Percentiles rank a stretch among this genome's conserved stretches.
phyloP scores from a whole-genome alignment of 2,329 filamentous ascomycete genomes.

The Trichothecium roseum region DNA sequence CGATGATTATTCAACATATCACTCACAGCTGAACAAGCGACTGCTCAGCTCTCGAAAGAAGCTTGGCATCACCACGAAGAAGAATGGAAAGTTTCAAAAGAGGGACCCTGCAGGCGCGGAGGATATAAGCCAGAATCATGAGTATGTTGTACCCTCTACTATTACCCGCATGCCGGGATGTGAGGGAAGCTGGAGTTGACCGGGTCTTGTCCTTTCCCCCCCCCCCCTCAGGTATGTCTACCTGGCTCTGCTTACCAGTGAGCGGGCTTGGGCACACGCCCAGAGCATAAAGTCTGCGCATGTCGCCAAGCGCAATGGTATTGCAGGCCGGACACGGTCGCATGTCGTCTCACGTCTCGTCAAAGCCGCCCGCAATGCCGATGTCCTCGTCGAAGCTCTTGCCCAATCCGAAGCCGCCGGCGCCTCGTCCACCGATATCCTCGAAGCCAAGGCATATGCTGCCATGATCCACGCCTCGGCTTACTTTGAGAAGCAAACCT shows the following conservation, averaged over 20 bases:
- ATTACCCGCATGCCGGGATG: neutral
- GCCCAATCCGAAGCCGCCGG: constrained; percentile 51
- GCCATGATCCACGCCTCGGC: constrained; percentile 66
- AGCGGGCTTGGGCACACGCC: constrained; percentile 89
- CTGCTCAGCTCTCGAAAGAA: constrained; percentile 77
- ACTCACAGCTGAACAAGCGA: constrained; percentile 66
- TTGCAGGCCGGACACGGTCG: constrained; percentile 67
- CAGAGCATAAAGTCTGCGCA: constrained; percentile 88
- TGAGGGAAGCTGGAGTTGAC: too few species aligned
- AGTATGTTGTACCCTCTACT: constrained; percentile 45
- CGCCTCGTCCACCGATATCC: constrained; percentile 58
- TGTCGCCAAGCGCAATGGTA: constrained; percentile 67
- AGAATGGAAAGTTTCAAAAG: constrained; percentile 73
- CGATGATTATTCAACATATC: constrained; percentile 82
- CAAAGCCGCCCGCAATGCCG: constrained; percentile 66
- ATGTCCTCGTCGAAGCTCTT: constrained; percentile 56
- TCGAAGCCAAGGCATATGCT: constrained; percentile 81
- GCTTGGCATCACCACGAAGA: constrained; percentile 72
- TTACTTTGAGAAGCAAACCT: constrained; percentile 79
- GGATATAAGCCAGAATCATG: constrained; percentile 63
- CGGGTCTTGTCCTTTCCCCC: too few species aligned
- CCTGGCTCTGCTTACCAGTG: constrained; percentile 74
- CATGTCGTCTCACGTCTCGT: constrained; percentile 82
- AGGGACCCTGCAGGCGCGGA: constrained; percentile 62
- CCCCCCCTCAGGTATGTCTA: constrained; percentile 72